These are phyloP conservation scores for Hypoxylon sp. DNA, from an alignment of 2,329 filamentous ascomycete species.

Conservation along the genomic window DNA sequence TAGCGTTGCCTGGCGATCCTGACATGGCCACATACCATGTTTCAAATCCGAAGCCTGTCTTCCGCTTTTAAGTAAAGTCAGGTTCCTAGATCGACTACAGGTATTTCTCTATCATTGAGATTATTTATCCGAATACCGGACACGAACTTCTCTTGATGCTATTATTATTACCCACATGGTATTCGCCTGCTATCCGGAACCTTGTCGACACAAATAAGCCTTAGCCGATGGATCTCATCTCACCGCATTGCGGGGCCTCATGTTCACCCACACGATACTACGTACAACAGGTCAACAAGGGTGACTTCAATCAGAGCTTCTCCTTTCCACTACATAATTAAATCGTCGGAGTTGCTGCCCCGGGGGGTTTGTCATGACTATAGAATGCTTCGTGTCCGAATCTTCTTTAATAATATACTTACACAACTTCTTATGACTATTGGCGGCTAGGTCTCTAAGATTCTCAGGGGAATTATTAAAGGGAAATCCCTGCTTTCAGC, in stretches of 20 bases:
- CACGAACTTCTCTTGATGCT: conserved; percentile 18
- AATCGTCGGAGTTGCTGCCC: neutral
- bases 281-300: conserved; percentile 2
- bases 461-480: conserved; percentile 12
- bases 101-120: conserved; percentile 7
- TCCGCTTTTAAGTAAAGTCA: conserved; percentile 19
- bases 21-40: conserved; percentile 12
- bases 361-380: conserved; percentile 8
- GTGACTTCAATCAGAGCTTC: conserved; percentile 25
- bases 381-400: neutral
- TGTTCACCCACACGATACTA: conserved; percentile 3
- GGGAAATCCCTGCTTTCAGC: conserved; percentile 32
- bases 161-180: conserved; percentile 36
- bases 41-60: conserved; percentile 13
- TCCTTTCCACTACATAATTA: conserved; percentile 14
- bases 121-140: conserved; percentile 31
- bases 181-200: conserved; percentile 17
- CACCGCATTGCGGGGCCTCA: conserved; percentile 37
- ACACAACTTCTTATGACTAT: conserved; percentile 11
- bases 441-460: conserved; percentile 7
- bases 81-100: conserved; percentile 23
- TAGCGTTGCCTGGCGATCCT: conserved; percentile 7
- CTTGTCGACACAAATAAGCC: conserved; percentile 26
- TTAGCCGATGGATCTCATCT: conserved; percentile 39
- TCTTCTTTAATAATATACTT: conserved; percentile 15